Conservation (phyloP, 805 yeast genomes). For the Debaryomyces maramus region DNA sequence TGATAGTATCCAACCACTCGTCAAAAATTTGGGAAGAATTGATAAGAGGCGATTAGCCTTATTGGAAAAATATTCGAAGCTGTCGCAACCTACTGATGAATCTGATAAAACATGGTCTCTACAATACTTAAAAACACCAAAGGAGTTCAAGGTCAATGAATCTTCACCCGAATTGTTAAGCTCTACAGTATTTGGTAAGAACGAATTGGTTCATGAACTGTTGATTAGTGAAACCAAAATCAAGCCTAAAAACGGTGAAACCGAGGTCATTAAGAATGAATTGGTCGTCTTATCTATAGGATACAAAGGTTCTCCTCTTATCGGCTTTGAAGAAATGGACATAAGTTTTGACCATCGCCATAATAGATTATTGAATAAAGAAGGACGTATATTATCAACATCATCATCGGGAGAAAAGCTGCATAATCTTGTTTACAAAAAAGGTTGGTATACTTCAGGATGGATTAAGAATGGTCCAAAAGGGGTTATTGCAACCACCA, state of each 20-base stretch:
- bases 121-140: slow-evolving; percentile 69
- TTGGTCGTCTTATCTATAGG: slow-evolving; percentile 82
- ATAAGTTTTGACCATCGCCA: slow-evolving; percentile 24
- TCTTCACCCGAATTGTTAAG: slow-evolving; percentile 37
- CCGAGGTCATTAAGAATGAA: slow-evolving; percentile 47
- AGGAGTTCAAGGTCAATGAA: slow-evolving; percentile 44
- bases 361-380: slow-evolving; percentile 32
- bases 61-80: slow-evolving; percentile 47
- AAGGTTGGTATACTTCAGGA: slow-evolving; percentile 76
- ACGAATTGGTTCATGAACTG: slow-evolving; percentile 42
- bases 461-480: slow-evolving; percentile 88
- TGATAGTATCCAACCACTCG: slow-evolving; percentile 13
- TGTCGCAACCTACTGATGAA: slow-evolving; percentile 1
- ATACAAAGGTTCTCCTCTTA: slow-evolving; percentile 65
- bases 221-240: slow-evolving; percentile 32
- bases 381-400: slow-evolving; percentile 30
- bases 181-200: slow-evolving; percentile 51
- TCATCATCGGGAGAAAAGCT: slow-evolving; percentile 15
- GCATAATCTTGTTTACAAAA: slow-evolving; percentile 23
- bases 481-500: slow-evolving; percentile 90
- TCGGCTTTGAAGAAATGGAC: slow-evolving; percentile 50
- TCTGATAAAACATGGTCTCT: slow-evolving; percentile 55
- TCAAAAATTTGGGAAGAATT: slow-evolving; percentile 44
- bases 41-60: slow-evolving; percentile 67
- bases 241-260: slow-evolving; percentile 34